Conservation (phyloP, 306 rosid species). For the Pterocarpus santalinus region DNA sequence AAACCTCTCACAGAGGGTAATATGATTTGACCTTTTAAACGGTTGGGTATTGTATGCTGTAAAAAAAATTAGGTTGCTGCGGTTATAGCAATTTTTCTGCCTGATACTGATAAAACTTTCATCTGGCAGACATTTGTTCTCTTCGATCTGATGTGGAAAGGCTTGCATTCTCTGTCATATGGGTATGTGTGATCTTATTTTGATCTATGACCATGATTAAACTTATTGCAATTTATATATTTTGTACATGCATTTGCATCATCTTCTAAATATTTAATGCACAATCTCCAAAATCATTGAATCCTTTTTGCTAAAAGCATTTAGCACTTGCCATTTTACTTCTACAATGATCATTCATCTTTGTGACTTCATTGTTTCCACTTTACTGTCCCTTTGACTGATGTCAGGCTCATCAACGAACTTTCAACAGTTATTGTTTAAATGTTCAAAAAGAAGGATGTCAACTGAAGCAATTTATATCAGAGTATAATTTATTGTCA, state of each 20-base stretch:
- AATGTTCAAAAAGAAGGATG: conserved; percentile 18
- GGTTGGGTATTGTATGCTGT: conserved; percentile 5
- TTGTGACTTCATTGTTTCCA: too few relatives aligned
- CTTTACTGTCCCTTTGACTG: not conserved
- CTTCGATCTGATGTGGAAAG: conserved; percentile 99
- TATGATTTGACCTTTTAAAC: conserved; percentile 32
- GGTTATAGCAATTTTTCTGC: conserved; percentile 11
- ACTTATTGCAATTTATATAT: conserved; percentile 8
- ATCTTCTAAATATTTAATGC: too few relatives aligned
- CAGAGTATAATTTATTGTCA: conserved; percentile 6
- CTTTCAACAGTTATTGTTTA: not conserved
- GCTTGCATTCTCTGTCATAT: conserved; percentile 94
- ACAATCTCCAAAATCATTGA: conserved; percentile 16
- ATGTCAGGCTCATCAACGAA: not conserved
- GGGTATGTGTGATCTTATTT: conserved; percentile 68
- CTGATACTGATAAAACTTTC: conserved; percentile 42
- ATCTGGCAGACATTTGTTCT: conserved; percentile 87
- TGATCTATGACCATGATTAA: conserved; percentile 25
- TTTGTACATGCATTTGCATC: conserved; percentile 25
- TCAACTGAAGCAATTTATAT: conserved; percentile 37
- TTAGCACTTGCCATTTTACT: too few relatives aligned
- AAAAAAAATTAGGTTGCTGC: not conserved
- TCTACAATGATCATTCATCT: too few relatives aligned
- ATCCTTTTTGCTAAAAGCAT: conserved; percentile 8
- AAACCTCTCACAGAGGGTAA: conserved; percentile 97